Percentiles rank a stretch among this genome's conserved stretches.
Conservation (phyloP, 1,139 yeast species). For the Pichia sp. region DNA sequence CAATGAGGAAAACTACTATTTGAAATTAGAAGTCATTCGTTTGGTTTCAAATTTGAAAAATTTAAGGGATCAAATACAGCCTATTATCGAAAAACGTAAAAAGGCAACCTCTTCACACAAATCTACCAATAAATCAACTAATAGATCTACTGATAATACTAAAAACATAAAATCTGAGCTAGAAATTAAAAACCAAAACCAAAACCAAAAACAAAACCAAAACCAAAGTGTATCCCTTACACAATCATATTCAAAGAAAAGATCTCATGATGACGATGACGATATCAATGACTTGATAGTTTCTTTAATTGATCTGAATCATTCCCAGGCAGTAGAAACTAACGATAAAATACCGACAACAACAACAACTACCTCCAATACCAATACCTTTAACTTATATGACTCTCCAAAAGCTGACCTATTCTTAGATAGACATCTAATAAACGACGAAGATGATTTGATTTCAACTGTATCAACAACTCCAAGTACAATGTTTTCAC, state of each 20-base stretch:
- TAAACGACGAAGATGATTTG: slow-evolving; percentile 13
- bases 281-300: slow-evolving; percentile 30
- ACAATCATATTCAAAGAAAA: slow-evolving; percentile 2
- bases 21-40: slow-evolving; percentile 31
- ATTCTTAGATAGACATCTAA: background rate
- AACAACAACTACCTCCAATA: background rate
- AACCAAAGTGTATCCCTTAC: background rate
- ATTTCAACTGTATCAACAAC: slow-evolving; percentile 21
- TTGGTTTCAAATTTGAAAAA: slow-evolving; percentile 30
- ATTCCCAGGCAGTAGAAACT: slow-evolving; percentile 19
- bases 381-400: too few relatives aligned
- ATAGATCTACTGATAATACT: background rate
- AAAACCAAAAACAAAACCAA: background rate
- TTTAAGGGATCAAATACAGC: slow-evolving; percentile 21
- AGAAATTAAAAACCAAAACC: too few relatives aligned
- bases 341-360: background rate
- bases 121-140: too few relatives aligned
- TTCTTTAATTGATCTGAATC: slow-evolving; percentile 28
- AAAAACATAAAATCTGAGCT: too few relatives aligned
- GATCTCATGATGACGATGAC: slow-evolving; percentile 25
- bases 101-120: background rate
- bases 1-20: slow-evolving; percentile 32
- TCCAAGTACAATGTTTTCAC: slow-evolving; percentile 25
- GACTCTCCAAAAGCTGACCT: slow-evolving; percentile 3
- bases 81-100: slow-evolving; percentile 9